Evolutionary conservation across 2,329 filamentous ascomycete species (phyloP).

Genomic region (Coniochaeta sp.): DNA sequence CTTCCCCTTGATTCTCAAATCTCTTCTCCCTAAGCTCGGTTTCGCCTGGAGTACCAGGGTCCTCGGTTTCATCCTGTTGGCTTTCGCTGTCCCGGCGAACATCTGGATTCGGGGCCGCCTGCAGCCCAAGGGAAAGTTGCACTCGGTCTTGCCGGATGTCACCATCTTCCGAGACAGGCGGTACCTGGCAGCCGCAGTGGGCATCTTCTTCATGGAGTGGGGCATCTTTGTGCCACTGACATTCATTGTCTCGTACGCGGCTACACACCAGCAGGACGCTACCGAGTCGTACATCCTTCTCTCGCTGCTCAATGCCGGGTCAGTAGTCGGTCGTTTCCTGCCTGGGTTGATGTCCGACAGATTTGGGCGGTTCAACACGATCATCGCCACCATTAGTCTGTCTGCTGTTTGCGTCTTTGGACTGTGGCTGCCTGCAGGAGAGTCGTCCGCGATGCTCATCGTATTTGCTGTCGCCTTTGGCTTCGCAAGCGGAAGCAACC

Average conservation of each 20-base stretch:
- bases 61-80: conserved; percentile 40
- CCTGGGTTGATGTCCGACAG: conserved; percentile 71
- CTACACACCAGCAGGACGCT: conserved; percentile 49
- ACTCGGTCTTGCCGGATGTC: conserved; percentile 47
- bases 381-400: conserved; percentile 57
- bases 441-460: conserved; percentile 49
- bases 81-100: conserved; percentile 37
- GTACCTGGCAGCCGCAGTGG: conserved; percentile 53
- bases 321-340: conserved; percentile 66
- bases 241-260: conserved; percentile 67
- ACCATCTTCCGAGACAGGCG: conserved; percentile 51
- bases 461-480: conserved; percentile 68
- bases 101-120: conserved; percentile 46
- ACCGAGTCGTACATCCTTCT: conserved; percentile 65
- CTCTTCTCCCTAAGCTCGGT: conserved; percentile 35
- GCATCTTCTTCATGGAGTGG: conserved; percentile 65
- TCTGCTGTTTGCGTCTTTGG: conserved; percentile 50
- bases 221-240: conserved; percentile 67
- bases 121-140: conserved; percentile 27
- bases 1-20: conserved; percentile 44
- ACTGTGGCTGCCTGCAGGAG: conserved; percentile 61
- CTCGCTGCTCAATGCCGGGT: conserved; percentile 74
- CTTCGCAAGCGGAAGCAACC: conserved; percentile 71
- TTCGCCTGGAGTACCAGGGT: conserved; percentile 43
- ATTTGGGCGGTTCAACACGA: conserved; percentile 73